Percentiles rank a stretch among this genome's conserved stretches.
Conservation (phyloP, 2,329 filamentous ascomycete species). For the Dothideomycetidae sp. region DNA sequence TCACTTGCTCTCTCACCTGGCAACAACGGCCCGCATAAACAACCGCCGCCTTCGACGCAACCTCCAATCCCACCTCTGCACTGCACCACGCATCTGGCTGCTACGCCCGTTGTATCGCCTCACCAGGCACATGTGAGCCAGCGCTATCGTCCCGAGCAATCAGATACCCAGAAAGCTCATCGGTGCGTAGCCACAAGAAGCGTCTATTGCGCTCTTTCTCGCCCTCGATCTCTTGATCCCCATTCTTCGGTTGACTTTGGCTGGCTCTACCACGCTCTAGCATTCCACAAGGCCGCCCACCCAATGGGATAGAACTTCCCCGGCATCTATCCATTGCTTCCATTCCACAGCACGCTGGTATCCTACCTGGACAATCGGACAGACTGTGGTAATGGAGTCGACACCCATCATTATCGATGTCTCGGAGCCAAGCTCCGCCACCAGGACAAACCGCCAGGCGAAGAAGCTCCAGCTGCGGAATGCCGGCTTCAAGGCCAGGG, state of each 20-base stretch:
- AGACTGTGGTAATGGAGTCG: slow-evolving; percentile 6
- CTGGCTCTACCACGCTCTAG: too few relatives aligned
- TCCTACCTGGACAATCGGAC: too few relatives aligned
- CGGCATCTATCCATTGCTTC: too few relatives aligned
- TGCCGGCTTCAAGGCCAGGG: slow-evolving; percentile 21
- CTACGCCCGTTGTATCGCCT: background rate
- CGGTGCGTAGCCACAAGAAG: background rate
- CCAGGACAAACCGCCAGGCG: slow-evolving; percentile 2
- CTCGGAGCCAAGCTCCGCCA: background rate
- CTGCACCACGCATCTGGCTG: background rate
- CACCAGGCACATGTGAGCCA: background rate
- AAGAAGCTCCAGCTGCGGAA: slow-evolving; percentile 22
- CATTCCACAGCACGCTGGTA: too few relatives aligned
- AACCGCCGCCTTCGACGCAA: background rate
- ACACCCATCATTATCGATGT: slow-evolving; percentile 4
- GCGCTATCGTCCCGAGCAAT: background rate
- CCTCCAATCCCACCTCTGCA: background rate
- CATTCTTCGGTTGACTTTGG: too few relatives aligned
- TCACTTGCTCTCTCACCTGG: too few relatives aligned
- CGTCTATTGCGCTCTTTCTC: background rate
- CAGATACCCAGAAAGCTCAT: background rate
- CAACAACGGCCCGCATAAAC: background rate
- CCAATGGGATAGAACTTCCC: too few relatives aligned
- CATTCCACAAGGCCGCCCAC: too few relatives aligned
- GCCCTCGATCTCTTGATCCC: background rate